These are phyloP conservation scores for Glutinoglossum americanum DNA, from an alignment of 495 filamentous ascomycete species.

Conservation along the genomic window DNA sequence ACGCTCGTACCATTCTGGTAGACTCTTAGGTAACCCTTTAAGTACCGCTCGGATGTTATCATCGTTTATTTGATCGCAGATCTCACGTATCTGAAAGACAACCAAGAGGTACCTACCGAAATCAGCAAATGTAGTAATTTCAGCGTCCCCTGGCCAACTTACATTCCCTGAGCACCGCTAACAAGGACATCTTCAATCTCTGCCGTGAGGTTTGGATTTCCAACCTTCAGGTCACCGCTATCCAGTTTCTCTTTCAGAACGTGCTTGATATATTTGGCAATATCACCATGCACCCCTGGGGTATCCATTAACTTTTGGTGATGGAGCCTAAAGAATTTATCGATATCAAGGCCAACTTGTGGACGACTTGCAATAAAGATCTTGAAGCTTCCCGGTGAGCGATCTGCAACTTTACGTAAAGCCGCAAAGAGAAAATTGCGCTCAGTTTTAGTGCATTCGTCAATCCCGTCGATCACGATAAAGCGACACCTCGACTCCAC, in stretches of 20 bases:
- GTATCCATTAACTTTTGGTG: background rate
- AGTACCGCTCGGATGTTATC: slow-evolving; percentile 7
- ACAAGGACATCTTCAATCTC: slow-evolving; percentile 3
- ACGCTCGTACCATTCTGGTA: slow-evolving; percentile 2
- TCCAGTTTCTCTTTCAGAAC: background rate
- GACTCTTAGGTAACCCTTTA: slow-evolving; percentile 5
- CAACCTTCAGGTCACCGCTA: slow-evolving; percentile 5
- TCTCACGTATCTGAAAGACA: slow-evolving; percentile 11
- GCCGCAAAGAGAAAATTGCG: slow-evolving; percentile 4
- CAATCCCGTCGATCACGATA: slow-evolving; percentile 12
- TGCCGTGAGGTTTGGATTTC: slow-evolving; percentile 4
- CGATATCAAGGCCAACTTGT: background rate
- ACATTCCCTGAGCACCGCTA: slow-evolving; percentile 8
- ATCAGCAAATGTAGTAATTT: background rate
- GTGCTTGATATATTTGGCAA: slow-evolving; percentile 2
- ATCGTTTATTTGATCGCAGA: slow-evolving; percentile 10
- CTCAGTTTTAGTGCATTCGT: slow-evolving; percentile 8
- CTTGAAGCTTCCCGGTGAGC: slow-evolving; percentile 4
- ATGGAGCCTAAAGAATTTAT: background rate
- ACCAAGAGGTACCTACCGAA: slow-evolving; percentile 14
- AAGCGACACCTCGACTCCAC: slow-evolving; percentile 4
- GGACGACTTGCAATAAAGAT: slow-evolving; percentile 8
- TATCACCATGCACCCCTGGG: slow-evolving; percentile 4
- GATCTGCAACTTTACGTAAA: slow-evolving; percentile 1
- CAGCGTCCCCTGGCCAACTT: slow-evolving; percentile 4